phyloP scores from a whole-genome alignment of 2,329 filamentous ascomycete species.

The Elsinoe australis region DNA sequence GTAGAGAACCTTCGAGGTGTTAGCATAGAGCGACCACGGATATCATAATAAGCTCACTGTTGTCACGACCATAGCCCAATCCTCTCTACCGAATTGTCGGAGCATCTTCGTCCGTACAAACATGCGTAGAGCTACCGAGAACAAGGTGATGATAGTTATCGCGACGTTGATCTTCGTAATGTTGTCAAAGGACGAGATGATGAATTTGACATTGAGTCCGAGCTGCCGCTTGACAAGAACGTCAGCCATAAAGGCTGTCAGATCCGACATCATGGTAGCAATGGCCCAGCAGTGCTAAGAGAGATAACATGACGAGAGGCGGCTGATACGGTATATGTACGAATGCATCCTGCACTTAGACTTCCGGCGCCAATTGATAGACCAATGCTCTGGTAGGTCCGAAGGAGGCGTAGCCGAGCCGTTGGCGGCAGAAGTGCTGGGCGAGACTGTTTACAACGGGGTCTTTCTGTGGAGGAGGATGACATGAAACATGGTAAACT shows the following conservation, averaged over 20 bases:
- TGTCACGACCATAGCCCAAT: conserved; percentile 14
- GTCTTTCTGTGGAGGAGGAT: conserved; percentile 4
- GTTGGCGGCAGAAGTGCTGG: neutral
- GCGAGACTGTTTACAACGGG: conserved; percentile 11
- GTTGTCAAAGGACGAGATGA: conserved; percentile 2
- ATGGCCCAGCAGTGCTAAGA: neutral
- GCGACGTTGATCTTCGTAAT: conserved; percentile 5
- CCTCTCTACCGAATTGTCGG: conserved; percentile 7
- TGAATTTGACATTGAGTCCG: conserved; percentile 7
- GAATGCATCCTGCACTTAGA: neutral
- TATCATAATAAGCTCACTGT: too few species aligned
- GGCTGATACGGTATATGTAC: neutral
- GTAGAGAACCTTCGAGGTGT: conserved; percentile 4
- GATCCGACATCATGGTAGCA: neutral
- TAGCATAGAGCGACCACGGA: too few species aligned
- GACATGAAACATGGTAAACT: conserved; percentile 7
- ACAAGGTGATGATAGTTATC: neutral
- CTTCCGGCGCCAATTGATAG: conserved; percentile 10
- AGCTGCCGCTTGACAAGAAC: conserved; percentile 7
- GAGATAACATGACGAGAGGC: neutral
- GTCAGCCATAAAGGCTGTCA: neutral
- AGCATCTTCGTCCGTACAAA: conserved; percentile 13
- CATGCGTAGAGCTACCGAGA: conserved; percentile 9
- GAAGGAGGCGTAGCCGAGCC: neutral
- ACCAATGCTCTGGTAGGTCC: neutral